Evolutionary conservation across 768 basidiomycete species (phyloP).

Genomic region (Stropharia rugosoannulata): DNA sequence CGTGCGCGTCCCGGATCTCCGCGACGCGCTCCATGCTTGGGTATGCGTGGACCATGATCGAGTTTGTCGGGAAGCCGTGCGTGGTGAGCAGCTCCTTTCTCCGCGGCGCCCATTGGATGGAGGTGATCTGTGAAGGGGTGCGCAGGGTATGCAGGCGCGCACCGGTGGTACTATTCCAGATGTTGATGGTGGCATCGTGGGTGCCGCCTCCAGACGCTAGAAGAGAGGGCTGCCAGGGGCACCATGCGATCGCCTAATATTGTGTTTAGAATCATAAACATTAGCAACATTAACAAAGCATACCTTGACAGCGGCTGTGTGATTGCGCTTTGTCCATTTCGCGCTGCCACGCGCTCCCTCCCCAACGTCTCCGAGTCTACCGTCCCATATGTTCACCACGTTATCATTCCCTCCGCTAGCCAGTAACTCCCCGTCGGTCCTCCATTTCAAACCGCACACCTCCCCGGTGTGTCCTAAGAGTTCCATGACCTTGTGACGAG

Average conservation of each 20-base stretch:
- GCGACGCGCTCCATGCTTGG: slow-evolving; percentile 81
- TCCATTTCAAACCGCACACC: slow-evolving; percentile 91
- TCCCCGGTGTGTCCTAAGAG: slow-evolving; percentile 89
- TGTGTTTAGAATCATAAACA: not conserved
- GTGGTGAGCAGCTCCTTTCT: slow-evolving; percentile 89
- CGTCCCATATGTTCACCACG: slow-evolving; percentile 98
- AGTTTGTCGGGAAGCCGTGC: slow-evolving; percentile 92
- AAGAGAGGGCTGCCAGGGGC: slow-evolving; percentile 91
- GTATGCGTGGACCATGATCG: slow-evolving; percentile 80
- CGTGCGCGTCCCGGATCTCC: slow-evolving; percentile 90
- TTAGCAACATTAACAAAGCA: not conserved
- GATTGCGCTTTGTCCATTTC: slow-evolving; percentile 91
- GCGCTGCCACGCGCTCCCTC: slow-evolving; percentile 56
- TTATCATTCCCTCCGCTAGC: slow-evolving; percentile 98
- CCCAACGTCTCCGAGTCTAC: slow-evolving; percentile 60
- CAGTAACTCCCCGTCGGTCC: slow-evolving; percentile 82
- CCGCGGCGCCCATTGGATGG: slow-evolving; percentile 83
- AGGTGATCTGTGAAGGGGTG: slow-evolving; percentile 91
- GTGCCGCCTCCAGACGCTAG: slow-evolving; percentile 95
- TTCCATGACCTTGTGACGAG: slow-evolving; percentile 87
- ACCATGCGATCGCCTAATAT: slow-evolving; percentile 91
- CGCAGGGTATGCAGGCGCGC: slow-evolving; percentile 85
- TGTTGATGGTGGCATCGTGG: slow-evolving; percentile 85
- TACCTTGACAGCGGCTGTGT: slow-evolving; percentile 84
- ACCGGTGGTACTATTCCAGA: slow-evolving; percentile 92